Base-by-base conservation (phyloP, 2,329 filamentous ascomycete genomes). In the Botryosphaeria agaves region DNA sequence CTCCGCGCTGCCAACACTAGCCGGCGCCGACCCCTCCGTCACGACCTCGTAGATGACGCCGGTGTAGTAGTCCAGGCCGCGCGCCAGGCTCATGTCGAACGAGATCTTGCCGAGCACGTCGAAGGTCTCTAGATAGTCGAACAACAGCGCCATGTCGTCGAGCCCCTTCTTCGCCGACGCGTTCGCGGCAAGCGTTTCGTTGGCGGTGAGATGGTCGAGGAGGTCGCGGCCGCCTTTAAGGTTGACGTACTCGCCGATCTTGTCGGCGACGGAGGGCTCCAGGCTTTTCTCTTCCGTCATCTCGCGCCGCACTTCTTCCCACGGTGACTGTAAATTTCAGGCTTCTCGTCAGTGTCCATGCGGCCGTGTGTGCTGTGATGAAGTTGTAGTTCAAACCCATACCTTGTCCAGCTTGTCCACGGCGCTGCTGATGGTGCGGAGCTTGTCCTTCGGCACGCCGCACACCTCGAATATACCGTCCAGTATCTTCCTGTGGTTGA, bases 321-420 rank as follows among this genome's bases (percentile, higher is more conserved):
- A 94, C 1, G 84, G 78, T 18, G 55, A 51, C 51, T 56, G 31
- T 25, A 14, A 16, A 8, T 6, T 17, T 27, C 12, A 19, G n/a
- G n/a, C n/a, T n/a, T n/a, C n/a, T n/a, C n/a, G 33, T 49, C 30
- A 48, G 41, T 19, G 18, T n/a, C n/a, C n/a, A 16, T 28, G 21
- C n/a, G 20, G 30, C 21, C 7, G 26, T n/a, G 7, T 29, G 17
- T n/a, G n/a, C n/a, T n/a, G n/a, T n/a, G n/a, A n/a, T n/a, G n/a
- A n/a, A n/a, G n/a, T n/a, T n/a, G n/a, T n/a, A 7, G 3, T 8
- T 17, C 3, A 14, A 30, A 33, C 31, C 27, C 47, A 76, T n/a
- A n/a, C 62, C 61, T 95, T 95, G 56, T 94, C 87, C 32, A 95
- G 64, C 62, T 95, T 95, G 61, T 95, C 87, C 28, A 95, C 85